Base-by-base conservation (phyloP, 2,329 filamentous ascomycete species). In the Alternaria metachromatica region DNA sequence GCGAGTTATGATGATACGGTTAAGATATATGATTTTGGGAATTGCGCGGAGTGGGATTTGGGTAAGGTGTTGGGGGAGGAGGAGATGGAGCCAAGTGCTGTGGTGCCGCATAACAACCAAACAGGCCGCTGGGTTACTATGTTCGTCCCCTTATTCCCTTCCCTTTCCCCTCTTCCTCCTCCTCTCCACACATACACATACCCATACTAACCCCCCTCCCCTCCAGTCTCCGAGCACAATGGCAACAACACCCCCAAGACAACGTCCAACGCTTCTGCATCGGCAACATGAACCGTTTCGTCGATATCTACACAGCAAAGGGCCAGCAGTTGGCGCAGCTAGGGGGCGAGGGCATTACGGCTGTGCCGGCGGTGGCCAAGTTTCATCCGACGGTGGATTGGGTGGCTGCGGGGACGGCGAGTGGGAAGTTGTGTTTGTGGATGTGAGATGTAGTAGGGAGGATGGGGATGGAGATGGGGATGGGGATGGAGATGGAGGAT, bases 271-370 rank as follows among this genome's bases (percentile, higher is more conserved):
- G 95, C 65, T 94, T 99, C 72, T 92, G 89, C 23, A 95, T 99
- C 61, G 96, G 93, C 1, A 99, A 98, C 72, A 98, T 98, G 96
- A 97, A 97, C 76, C 89, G 96, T 2, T 98, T 97, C 72, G 93
- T 98, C 2, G 96, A 99, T 75, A 87, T 99, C 2, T 99, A 92
- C 78, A 91, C 91, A 1, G 86, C 89, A 0, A 87, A 91, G 53
- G 96, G 96, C 0, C 90, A 93, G 73, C 95, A 98, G 78, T 82
- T 99, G 5, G 95, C 92, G 0, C 95, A 98, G 79, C 80, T 97
- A 1, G 93, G 90, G 2, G 93, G 94, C 0, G 93, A 97, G 1
- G 92, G 91, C 1, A 97, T 99, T 71, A 97, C 94, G 1, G 96
- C 96, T 7, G 96, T 99, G 5, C 96, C 96, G 3, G 93, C 96